Conservation (phyloP, 176 grass and related monocot species). For the Pontederia paniculata region DNA sequence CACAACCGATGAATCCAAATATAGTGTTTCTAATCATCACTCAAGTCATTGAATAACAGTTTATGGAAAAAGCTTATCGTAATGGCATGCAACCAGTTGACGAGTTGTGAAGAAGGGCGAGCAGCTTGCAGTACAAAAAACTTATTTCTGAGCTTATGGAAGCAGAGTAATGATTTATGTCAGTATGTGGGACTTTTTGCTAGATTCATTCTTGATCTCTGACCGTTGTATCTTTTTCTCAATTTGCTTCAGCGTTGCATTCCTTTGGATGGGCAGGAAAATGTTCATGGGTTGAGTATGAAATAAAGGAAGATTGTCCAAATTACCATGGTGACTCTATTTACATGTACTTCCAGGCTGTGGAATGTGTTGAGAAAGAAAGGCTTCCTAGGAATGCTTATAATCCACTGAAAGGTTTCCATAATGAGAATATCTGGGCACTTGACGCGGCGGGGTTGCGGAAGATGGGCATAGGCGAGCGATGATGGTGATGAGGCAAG, state of each 20-base stretch:
- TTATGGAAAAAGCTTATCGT: slow-evolving; percentile 51
- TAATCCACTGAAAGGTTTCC: slow-evolving; percentile 62
- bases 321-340: slow-evolving; percentile 91
- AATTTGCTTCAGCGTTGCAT: slow-evolving; percentile 62
- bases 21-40: slow-evolving; percentile 67
- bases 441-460: slow-evolving; percentile 89
- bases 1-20: too few relatives aligned
- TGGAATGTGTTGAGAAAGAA: slow-evolving; percentile 76
- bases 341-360: slow-evolving; percentile 84
- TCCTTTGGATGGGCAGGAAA: slow-evolving; percentile 66
- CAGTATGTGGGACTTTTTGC: too few relatives aligned
- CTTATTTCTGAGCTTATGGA: slow-evolving; percentile 95
- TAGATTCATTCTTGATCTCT: background rate
- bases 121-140: slow-evolving; percentile 50
- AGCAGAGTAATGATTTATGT: slow-evolving; percentile 36
- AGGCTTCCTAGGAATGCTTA: slow-evolving; percentile 85
- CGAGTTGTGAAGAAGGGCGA: slow-evolving; percentile 87
- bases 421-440: slow-evolving; percentile 63
- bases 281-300: slow-evolving; percentile 72
- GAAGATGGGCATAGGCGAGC: too few relatives aligned
- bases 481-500: too few relatives aligned
- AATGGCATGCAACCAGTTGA: slow-evolving; percentile 76
- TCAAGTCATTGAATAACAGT: slow-evolving; percentile 55
- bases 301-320: slow-evolving; percentile 87
- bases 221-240: background rate